Conservation (phyloP, 148 eudicot genomes). For the Nepenthes gracilis region DNA sequence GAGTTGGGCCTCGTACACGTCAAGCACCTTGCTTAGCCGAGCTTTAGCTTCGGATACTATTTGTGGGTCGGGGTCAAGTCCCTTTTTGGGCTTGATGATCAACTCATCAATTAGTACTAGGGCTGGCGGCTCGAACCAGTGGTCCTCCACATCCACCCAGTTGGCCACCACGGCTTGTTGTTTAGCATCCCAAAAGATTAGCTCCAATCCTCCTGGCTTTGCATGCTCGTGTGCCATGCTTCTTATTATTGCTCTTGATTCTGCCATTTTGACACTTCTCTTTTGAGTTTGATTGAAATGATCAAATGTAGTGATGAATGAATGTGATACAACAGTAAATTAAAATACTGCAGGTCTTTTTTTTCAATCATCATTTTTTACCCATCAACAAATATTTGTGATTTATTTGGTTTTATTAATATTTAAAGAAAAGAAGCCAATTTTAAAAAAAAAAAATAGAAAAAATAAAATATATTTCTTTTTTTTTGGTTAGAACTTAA, state of each 20-base stretch:
- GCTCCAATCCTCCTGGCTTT: conserved; percentile 4
- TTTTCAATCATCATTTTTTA: no score
- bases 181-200: conserved; percentile 3
- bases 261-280: background rate
- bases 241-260: conserved; percentile 9
- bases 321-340: no score
- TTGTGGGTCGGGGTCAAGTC: background rate
- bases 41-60: conserved; percentile 5
- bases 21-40: conserved; percentile 12
- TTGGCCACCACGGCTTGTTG: conserved; percentile 8
- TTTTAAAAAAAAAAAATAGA: no score
- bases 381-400: no score
- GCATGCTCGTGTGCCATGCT: conserved; percentile 7
- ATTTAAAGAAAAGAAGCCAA: no score
- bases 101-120: conserved; percentile 7
- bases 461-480: no score
- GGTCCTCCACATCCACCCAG: conserved; percentile 2
- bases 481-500: no score
- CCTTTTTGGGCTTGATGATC: conserved; percentile 2
- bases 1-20: conserved; percentile 23
- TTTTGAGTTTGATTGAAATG: background rate
- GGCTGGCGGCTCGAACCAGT: conserved; percentile 5
- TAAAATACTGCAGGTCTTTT: no score
- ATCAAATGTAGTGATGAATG: background rate
- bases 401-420: no score